Evolutionary conservation across 257 asterid species (phyloP).

Genomic region (Salvia miltiorrhiza): DNA sequence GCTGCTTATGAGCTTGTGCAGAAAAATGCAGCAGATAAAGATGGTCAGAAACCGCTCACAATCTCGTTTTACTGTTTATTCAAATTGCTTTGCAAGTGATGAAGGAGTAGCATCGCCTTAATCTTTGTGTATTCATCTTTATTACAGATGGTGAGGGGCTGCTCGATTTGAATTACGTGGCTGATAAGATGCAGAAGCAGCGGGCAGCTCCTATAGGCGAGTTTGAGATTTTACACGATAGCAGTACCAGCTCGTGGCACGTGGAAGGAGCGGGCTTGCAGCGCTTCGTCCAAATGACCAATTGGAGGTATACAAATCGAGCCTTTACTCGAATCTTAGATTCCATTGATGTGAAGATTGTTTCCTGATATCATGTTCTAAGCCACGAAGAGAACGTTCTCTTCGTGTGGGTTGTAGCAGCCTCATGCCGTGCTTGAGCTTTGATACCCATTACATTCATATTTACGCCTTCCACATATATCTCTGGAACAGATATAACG

Average conservation of each 20-base stretch:
- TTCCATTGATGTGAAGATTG: not conserved
- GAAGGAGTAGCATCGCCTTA: not conserved
- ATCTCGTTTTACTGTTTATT: not conserved
- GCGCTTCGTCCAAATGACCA: conserved; percentile 97
- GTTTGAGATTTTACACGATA: conserved; percentile 68
- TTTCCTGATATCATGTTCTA: not conserved
- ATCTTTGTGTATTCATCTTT: conserved; percentile 2
- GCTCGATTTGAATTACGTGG: conserved; percentile 56
- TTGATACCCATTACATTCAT: not conserved
- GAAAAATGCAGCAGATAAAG: conserved; percentile 34
- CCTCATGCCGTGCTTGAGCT: not conserved
- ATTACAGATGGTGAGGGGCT: conserved; percentile 39
- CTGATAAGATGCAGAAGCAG: conserved; percentile 67
- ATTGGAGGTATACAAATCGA: conserved; percentile 70
- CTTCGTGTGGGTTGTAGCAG: not conserved
- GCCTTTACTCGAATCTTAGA: not conserved
- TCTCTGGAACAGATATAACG: conserved; percentile 59
- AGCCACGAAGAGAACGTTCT: not conserved
- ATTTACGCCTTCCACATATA: not conserved
- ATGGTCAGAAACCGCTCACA: conserved; percentile 37
- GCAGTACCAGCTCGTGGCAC: conserved; percentile 53
- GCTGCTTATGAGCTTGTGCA: conserved; percentile 69
- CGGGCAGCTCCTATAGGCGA: conserved; percentile 71
- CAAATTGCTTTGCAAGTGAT: not conserved
- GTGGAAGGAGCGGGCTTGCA: conserved; percentile 84